Conservation (phyloP, 148 eudicot genomes). For the Diospyros kaki region DNA sequence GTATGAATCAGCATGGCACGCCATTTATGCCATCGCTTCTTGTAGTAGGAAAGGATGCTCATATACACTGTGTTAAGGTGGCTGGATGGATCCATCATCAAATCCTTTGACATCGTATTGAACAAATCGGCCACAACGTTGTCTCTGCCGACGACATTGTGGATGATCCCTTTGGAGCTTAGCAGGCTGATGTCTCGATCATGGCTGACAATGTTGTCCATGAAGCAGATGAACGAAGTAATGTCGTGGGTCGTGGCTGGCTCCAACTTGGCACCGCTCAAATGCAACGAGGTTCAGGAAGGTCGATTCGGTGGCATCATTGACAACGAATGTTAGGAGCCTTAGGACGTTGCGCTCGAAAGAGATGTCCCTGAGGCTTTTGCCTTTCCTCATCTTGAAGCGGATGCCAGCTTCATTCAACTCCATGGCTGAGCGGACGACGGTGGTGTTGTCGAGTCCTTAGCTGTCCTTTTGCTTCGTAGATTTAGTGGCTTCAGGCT, state of each 20-base stretch:
- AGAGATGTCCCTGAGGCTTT: slow-evolving; percentile 36
- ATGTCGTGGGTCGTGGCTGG: slow-evolving; percentile 32
- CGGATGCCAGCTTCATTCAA: slow-evolving; percentile 41
- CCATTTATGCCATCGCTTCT: slow-evolving; percentile 27
- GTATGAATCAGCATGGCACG: slow-evolving; percentile 36
- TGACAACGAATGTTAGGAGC: slow-evolving; percentile 33
- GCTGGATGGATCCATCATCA: slow-evolving; percentile 28
- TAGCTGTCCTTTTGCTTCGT: background rate
- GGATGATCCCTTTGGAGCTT: slow-evolving; percentile 24
- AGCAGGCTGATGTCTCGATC: slow-evolving; percentile 35
- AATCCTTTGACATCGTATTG: slow-evolving; percentile 29
- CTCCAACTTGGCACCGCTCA: slow-evolving; percentile 37
- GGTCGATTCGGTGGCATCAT: slow-evolving; percentile 31
- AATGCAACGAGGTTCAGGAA: slow-evolving; percentile 39
- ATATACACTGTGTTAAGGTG: slow-evolving; percentile 19
- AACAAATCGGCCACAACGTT: slow-evolving; percentile 33
- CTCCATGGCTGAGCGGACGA: slow-evolving; percentile 35
- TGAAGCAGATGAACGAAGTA: slow-evolving; percentile 35
- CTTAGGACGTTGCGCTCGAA: slow-evolving; percentile 25
- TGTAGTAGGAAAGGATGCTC: slow-evolving; percentile 22
- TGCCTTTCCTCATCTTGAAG: slow-evolving; percentile 16
- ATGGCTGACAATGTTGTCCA: slow-evolving; percentile 37
- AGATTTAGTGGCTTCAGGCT: background rate
- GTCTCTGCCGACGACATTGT: slow-evolving; percentile 38
- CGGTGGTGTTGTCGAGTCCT: slow-evolving; percentile 11